A percentile compares a stretch with the other conserved stretches of the same genome.
Evolutionary conservation across 352 stramenopile genomes (phyloP).

Genomic region (Phytophthora syringae): DNA sequence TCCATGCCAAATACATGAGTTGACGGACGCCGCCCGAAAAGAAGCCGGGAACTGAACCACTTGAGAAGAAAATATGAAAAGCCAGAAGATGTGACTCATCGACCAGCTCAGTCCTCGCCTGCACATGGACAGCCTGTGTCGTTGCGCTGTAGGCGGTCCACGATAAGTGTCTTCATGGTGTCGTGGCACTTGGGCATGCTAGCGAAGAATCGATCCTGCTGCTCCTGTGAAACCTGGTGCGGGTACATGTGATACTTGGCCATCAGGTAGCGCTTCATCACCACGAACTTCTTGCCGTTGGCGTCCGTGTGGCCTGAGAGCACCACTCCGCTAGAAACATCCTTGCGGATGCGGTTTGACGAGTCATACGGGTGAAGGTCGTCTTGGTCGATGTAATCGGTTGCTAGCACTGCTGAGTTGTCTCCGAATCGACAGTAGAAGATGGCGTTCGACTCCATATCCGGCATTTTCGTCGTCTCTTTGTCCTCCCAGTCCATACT

Average conservation of each 20-base stretch:
- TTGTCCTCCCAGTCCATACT: constrained; percentile 71
- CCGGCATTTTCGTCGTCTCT: constrained; percentile 51
- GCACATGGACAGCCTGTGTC: constrained; percentile 30
- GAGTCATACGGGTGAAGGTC: constrained; percentile 78
- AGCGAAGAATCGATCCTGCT: constrained; percentile 65
- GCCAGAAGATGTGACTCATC: background rate
- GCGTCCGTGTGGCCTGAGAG: constrained; percentile 65
- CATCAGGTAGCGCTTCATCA: constrained; percentile 86
- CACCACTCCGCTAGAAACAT: constrained; percentile 76
- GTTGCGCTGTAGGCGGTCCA: constrained; percentile 49
- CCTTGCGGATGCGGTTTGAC: constrained; percentile 78
- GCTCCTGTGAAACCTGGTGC: constrained; percentile 70
- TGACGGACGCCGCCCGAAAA: no score
- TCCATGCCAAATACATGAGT: constrained; percentile 24
- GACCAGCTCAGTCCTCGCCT: constrained; percentile 27
- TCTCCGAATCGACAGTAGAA: constrained; percentile 71
- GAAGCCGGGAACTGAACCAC: constrained; percentile 13
- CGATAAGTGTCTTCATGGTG: constrained; percentile 68
- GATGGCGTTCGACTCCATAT: constrained; percentile 78
- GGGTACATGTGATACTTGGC: constrained; percentile 84
- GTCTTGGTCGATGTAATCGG: constrained; percentile 82
- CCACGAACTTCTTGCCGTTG: constrained; percentile 67
- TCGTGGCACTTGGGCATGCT: constrained; percentile 67
- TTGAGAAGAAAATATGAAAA: constrained; percentile 36
- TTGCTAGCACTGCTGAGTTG: constrained; percentile 69